These are phyloP conservation scores for Trametes polyzona DNA, from an alignment of 1,284 basidiomycete species.

Conservation along the genomic window DNA sequence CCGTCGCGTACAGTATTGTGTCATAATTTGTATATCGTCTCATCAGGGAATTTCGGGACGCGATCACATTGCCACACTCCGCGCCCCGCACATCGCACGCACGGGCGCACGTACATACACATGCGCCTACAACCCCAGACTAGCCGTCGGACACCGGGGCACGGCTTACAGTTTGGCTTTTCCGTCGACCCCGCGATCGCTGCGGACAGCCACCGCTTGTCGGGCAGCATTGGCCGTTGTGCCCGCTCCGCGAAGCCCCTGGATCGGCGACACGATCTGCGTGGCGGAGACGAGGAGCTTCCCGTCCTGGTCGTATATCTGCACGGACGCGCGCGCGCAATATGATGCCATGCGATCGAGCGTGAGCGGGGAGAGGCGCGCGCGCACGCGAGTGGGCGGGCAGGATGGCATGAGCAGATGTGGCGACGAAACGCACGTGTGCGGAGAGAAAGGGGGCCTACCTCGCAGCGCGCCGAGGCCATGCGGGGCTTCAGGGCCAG, in stretches of 20 bases:
- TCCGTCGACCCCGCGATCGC: neutral
- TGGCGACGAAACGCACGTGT: neutral
- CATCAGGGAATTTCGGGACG: too few relatives aligned
- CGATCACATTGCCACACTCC: too few relatives aligned
- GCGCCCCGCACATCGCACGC: too few relatives aligned
- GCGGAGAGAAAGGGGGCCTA: slow-evolving; percentile 4
- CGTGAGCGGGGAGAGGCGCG: neutral
- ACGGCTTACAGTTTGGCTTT: neutral
- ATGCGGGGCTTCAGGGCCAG: slow-evolving; percentile 27
- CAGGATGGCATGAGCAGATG: neutral
- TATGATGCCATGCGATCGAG: neutral
- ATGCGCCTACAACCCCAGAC: neutral
- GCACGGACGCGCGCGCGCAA: neutral
- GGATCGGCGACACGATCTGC: slow-evolving; percentile 30
- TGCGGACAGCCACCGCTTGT: neutral
- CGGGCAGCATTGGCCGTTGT: neutral
- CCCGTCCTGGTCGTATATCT: slow-evolving; percentile 34
- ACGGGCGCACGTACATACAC: too few relatives aligned
- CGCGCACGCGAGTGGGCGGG: neutral
- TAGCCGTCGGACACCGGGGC: neutral
- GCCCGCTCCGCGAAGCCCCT: neutral
- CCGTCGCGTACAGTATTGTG: neutral
- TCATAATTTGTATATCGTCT: too few relatives aligned
- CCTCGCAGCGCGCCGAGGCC: slow-evolving; percentile 31
- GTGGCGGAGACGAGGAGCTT: slow-evolving; percentile 30